Base-by-base conservation (phyloP, 2,329 filamentous ascomycete genomes). In the Monilinia fructicola region DNA sequence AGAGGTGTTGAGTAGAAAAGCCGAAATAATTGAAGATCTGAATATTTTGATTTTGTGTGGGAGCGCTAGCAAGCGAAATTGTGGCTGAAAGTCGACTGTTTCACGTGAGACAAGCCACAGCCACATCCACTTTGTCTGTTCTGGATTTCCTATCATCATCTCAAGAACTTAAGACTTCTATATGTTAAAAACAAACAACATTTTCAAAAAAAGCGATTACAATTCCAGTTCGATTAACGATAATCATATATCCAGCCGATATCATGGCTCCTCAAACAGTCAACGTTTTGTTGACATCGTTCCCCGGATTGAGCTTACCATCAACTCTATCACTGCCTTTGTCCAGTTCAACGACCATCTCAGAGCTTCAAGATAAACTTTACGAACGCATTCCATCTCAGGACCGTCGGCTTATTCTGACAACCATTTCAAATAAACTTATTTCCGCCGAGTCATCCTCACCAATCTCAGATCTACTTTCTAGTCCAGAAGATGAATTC, bases 281-380 rank as follows among this genome's bases (percentile, higher is more conserved):
- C 76, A 97, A 96, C 79, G 83, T 98, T 70, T 86, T 98, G 67
- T 82, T 99, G 69, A 89, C 92, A 72, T 92, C 90, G 69, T 94
- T 98, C 75, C 84, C 89, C 10, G 94, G 94, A 70, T 84, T 96
- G 23, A 88, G 89, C 56, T 84, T 97, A 9, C 93, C 94, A 2
- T 81, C 90, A n/a, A 96, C 93, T 0, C 82, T 96, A 44, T 87
- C 90, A 5, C 82, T 97, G n/a, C 88, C 91, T 0, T 80, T 96
- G 28, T 81, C 86, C 11, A 80, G 85, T 35, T 82, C 87, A 42
- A 86, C 89, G 10, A 85, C 87, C 16, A 80, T 93, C 73, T 82
- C 84, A 66, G 85, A 92, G 70, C 82, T 98, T 23, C 87, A 87
- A 71, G 78, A 85, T 62, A 79, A 80, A 65, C 83, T 93, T 78